Evolutionary conservation across 2,329 filamentous ascomycete genomes (phyloP), one percentile per base, ranked within the genome.

Genomic region (Alternaria viburni): DNA sequence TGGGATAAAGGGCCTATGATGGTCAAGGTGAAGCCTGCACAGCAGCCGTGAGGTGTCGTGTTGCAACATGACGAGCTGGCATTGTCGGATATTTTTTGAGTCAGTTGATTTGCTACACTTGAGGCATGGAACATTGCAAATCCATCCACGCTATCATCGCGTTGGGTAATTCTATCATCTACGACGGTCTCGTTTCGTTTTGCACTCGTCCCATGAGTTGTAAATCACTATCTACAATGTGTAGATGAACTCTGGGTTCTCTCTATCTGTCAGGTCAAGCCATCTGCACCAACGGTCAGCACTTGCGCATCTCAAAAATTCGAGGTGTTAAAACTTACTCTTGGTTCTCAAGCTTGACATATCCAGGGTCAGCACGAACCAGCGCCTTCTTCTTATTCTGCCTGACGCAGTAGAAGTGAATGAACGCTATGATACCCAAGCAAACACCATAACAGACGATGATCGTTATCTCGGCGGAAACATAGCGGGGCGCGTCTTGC

Each of bases 241-340:
- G 73, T 91, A 91, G 1, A 86, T 77, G 72, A 91, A 90, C 73
- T 91, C 82, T 0, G 79, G 80, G 64, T 90, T 91, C 81, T 91
- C 89, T 59, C 83, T 79, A 72, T 91, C 89, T 5, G 89, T 91
- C 66, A 91, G 76, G 73, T 91, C 89, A 60, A 88, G 81, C 79
- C 87, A 84, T 59, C 80, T 82, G 26, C 19, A 54, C n/a, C n/a
- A n/a, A n/a, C n/a, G n/a, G n/a, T n/a, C n/a, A n/a, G n/a, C n/a
- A n/a, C n/a, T n/a, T n/a, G n/a, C n/a, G n/a, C n/a, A n/a, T n/a
- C n/a, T n/a, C n/a, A n/a, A n/a, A n/a, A n/a, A n/a, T n/a, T n/a
- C n/a, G n/a, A n/a, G n/a, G n/a, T n/a, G n/a, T n/a, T n/a, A n/a
- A n/a, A n/a, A n/a, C n/a, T n/a, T 75, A 91, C 82, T 91, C 89